Evolutionary conservation across 106 monocot species (phyloP).

Genomic region (Amphibolis antarctica): DNA sequence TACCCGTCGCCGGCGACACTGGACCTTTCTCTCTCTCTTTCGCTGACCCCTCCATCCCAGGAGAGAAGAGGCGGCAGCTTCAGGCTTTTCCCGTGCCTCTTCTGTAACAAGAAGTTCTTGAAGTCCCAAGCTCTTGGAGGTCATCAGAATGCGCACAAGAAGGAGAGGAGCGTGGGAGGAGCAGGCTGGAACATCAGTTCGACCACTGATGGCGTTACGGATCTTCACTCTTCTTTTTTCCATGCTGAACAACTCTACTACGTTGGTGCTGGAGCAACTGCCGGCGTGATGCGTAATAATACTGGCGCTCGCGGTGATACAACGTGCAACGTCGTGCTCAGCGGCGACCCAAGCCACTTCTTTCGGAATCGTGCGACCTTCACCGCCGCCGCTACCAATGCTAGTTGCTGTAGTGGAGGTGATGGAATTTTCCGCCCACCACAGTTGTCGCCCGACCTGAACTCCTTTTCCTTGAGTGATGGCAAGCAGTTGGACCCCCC

Average conservation of each 20-base stretch:
- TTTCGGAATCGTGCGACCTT: no score
- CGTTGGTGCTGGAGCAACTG: background rate
- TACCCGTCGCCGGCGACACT: no score
- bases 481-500: no score
- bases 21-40: slow-evolving; percentile 11
- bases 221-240: background rate
- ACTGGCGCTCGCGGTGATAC: no score
- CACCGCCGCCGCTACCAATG: no score
- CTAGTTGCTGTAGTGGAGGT: no score
- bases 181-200: background rate
- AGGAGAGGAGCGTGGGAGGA: slow-evolving; percentile 49
- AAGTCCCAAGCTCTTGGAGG: slow-evolving; percentile 84
- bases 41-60: slow-evolving; percentile 10
- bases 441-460: no score
- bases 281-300: no score
- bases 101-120: slow-evolving; percentile 86
- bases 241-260: background rate
- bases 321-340: no score
- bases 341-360: no score
- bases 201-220: background rate
- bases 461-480: no score
- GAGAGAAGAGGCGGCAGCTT: slow-evolving; percentile 12
- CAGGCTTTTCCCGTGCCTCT: slow-evolving; percentile 71
- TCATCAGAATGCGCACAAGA: slow-evolving; percentile 86
- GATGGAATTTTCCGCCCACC: no score